Evolutionary conservation across 2,329 filamentous ascomycete genomes (phyloP), one percentile per base, ranked within the genome.

Genomic region (Chaetomium olivaceum): DNA sequence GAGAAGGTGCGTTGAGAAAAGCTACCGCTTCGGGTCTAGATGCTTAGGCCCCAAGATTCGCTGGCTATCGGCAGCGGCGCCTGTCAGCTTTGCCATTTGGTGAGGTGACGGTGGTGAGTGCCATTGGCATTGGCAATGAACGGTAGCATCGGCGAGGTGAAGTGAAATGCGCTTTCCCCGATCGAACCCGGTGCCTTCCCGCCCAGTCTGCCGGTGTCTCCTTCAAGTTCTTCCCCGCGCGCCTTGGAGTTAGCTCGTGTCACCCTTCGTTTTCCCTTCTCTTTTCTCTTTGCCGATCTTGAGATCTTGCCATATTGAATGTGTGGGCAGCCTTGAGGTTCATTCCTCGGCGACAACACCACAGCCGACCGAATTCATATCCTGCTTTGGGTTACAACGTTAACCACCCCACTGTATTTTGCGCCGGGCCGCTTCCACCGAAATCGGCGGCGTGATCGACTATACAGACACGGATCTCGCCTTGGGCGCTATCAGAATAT

Each of bases 11-110:
- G 9, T 25, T 48, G 48, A 56, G 27, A 31, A n/a, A 51, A 39
- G 4, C 39, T 61, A 12, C 58, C 62, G 25, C 8, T 64, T 64
- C 27, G 19, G 62, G 62, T 11, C 62, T 63, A 63, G 56, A 29
- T 21, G 25, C 4, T 6, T 31, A 55, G 36, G 12, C 52, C 2
- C 23, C 55, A 14, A 29, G 12, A 29, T 57, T 50, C 9, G 61
- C n/a, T n/a, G 62, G 27, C 29, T 27, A 21, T 33, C n/a, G 23
- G 54, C 61, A 50, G 39, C 36, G 19, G 4, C 16, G 36, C 27
- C 23, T 19, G 39, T 43, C 39, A 43, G 39, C 39, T 36, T 33
- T 29, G 27, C 27, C 27, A 3, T 6, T 43, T 43, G 39, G 39
- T 43, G 39, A n/a, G 21, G 16, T 8, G 16, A 3, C 11, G 9